Conservation (phyloP, 441 rosid species). For the Kokia cookei region DNA sequence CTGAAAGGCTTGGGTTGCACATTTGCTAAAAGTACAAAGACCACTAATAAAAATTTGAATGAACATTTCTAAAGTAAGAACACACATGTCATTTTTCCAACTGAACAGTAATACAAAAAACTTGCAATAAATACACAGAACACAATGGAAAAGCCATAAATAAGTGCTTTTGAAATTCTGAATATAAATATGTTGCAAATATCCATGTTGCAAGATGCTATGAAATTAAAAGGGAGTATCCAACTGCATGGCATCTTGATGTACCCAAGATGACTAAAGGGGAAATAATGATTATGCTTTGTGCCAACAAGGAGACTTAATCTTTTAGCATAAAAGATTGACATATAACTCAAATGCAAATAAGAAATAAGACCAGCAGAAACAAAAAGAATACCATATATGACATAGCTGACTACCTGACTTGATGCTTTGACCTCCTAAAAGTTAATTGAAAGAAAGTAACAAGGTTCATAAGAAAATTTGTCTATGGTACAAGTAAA, state of each 20-base stretch:
- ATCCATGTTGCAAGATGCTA: not conserved
- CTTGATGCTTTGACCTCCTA: not conserved
- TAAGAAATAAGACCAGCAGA: slow-evolving; percentile 6
- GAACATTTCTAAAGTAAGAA: not conserved
- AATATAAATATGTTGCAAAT: not conserved
- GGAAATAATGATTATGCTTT: not conserved
- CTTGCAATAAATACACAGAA: not conserved
- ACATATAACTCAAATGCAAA: slow-evolving; percentile 3
- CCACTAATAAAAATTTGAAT: not conserved
- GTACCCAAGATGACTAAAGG: not conserved
- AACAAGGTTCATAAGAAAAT: not conserved
- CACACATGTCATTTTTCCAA: not conserved
- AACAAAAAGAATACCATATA: not conserved
- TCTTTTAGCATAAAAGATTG: not conserved
- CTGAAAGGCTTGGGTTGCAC: no score
- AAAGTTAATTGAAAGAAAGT: not conserved
- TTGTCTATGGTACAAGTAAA: not conserved
- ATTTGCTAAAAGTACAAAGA: no score
- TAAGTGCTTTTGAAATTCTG: not conserved
- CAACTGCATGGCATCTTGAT: not conserved
- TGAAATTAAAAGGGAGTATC: not conserved
- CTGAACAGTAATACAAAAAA: not conserved
- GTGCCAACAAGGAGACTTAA: not conserved
- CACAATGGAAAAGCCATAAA: not conserved
- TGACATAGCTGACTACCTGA: slow-evolving; percentile 1